Evolutionary conservation across 768 basidiomycete species (phyloP).

Genomic region (Rubroboletus satanas): DNA sequence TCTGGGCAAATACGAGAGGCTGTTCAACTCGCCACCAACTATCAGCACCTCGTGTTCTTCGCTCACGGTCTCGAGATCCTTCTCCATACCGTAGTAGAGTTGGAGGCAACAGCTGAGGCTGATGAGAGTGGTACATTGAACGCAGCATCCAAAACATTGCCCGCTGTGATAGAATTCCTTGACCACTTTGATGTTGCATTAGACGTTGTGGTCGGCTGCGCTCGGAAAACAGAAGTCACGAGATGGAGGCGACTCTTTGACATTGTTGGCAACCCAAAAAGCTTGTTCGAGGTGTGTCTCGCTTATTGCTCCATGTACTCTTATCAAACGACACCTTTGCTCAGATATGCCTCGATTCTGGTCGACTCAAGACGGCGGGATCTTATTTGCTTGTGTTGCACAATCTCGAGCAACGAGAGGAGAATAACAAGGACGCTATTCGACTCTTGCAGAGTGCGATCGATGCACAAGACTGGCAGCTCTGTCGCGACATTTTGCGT

Average conservation of each 20-base stretch:
- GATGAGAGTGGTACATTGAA: constrained; percentile 22
- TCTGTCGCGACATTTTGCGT: constrained; percentile 87
- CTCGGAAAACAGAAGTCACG: constrained; percentile 92
- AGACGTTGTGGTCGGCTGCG: constrained; percentile 94
- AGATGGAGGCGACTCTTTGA: constrained; percentile 87
- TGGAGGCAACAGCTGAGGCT: constrained; percentile 50
- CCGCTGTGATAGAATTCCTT: constrained; percentile 79
- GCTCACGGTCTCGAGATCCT: constrained; percentile 92
- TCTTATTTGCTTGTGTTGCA: constrained; percentile 93
- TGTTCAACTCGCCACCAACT: constrained; percentile 80
- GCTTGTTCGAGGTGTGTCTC: constrained; percentile 77
- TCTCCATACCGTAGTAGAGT: constrained; percentile 89
- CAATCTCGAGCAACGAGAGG: constrained; percentile 86
- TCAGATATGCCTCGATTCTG: constrained; percentile 70
- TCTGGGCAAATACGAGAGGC: constrained; percentile 64
- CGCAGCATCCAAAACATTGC: constrained; percentile 43
- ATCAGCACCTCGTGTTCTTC: constrained; percentile 87
- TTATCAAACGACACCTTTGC: not conserved
- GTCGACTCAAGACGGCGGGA: constrained; percentile 80
- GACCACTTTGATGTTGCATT: constrained; percentile 90
- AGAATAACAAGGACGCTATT: constrained; percentile 71
- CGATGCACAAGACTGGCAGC: constrained; percentile 77
- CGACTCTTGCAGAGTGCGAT: constrained; percentile 76
- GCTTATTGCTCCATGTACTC: not conserved
- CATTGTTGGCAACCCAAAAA: constrained; percentile 85